Evolutionary conservation across 2,329 filamentous ascomycete genomes (phyloP), one percentile per base, ranked within the genome.

Genomic region (Verticillium nonalfalfae): DNA sequence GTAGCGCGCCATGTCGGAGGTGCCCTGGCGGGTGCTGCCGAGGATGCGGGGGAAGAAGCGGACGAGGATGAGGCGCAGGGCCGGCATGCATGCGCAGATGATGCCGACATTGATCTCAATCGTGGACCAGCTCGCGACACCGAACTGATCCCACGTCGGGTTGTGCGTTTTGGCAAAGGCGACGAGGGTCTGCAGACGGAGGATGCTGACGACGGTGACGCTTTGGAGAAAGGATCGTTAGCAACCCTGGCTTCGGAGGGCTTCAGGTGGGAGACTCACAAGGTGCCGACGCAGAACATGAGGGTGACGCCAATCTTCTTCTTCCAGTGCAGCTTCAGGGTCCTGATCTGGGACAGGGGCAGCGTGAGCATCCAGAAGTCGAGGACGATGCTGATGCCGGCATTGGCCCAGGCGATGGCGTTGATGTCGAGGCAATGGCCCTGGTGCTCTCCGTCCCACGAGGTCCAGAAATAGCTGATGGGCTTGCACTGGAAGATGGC

Each of bases 331-430:
- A 83, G 62, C 2, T 77, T 74, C 4, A 84, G 71, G 0, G 69
- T 61, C 31, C 70, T 67, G 3, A 85, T 66, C 58, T 81, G 76
- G 26, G 74, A 76, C 5, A 84, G 66, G 0, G 84, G 83, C 4
- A 86, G 71, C 0, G 71, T 75, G 18, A 86, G 73, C 66, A 85
- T 80, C 75, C 79, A 79, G 2, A 81, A 11, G 62, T 86, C 84
- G 26, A 83, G 71, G 0, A 70, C 70, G 54, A 87, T 85, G 62
- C 79, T 81, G 59, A 83, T 76, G n/a, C 68, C 76, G 0, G 83
- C 83, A 38, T 82, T 79, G 38, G 78, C 74, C 79, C 81, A 85
- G 0, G 72, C 77, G 2, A 85, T 73, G 1, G 72, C 71, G 62
- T 82, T 83, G 63, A 81, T 70, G 60, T 82, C 73, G 26, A 81